Conservation (phyloP, 306 rosid species). For the Malus asiatica region DNA sequence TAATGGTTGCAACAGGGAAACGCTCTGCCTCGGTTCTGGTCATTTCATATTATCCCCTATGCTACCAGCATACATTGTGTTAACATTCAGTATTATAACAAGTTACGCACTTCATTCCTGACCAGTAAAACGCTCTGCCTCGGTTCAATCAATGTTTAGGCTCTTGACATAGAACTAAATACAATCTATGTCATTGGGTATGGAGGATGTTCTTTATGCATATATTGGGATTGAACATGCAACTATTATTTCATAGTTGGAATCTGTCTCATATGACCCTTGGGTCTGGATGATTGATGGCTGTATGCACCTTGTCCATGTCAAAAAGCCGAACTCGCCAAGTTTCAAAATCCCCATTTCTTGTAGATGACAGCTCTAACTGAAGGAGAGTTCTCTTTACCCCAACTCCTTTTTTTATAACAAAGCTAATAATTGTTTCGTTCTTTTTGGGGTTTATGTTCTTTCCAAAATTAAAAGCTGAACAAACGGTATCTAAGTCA, state of each 20-base stretch:
- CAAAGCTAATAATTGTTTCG: not conserved
- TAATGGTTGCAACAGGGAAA: constrained; percentile 78
- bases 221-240: not conserved
- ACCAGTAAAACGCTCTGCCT: not conserved
- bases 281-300: not conserved
- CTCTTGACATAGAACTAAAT: not conserved
- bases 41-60: not conserved
- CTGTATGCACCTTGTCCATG: not conserved
- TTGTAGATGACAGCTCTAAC: not conserved
- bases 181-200: not conserved
- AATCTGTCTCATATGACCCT: not conserved
- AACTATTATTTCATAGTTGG: not conserved
- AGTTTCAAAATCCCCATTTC: not conserved
- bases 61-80: not conserved
- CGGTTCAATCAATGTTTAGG: not conserved
- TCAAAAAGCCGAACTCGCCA: not conserved
- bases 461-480: too few species aligned
- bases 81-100: not conserved
- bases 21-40: not conserved
- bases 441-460: not conserved
- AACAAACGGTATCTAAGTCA: not conserved
- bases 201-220: not conserved
- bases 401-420: not conserved
- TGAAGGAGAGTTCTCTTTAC: too few species aligned
- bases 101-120: not conserved